Percentiles rank a stretch among this genome's conserved stretches.
Conservation (phyloP, 768 basidiomycete genomes). For the Serendipita vermifera region DNA sequence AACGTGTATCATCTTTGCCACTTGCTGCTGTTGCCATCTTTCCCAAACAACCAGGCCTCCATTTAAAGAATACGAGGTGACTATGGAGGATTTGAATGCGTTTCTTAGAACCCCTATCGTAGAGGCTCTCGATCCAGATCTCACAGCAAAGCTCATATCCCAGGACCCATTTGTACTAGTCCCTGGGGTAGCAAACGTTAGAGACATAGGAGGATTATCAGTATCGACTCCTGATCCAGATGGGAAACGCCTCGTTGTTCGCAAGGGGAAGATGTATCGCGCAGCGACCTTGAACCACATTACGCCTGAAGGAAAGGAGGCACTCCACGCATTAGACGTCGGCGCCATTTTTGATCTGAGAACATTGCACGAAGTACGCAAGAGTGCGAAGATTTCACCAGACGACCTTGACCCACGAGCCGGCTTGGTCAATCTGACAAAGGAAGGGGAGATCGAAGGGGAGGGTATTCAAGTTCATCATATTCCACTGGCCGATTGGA, state of each 20-base stretch:
- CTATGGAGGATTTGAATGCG: neutral
- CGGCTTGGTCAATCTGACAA: neutral
- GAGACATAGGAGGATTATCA: neutral
- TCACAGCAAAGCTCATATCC: neutral
- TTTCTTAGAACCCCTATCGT: neutral
- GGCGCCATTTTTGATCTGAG: slow-evolving; percentile 1
- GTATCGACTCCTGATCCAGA: neutral
- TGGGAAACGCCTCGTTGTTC: neutral
- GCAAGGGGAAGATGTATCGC: neutral
- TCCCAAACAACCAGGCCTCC: no score
- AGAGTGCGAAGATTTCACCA: neutral
- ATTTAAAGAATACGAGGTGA: no score
- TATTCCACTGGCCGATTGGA: neutral
- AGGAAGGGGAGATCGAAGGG: neutral
- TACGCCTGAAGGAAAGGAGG: neutral
- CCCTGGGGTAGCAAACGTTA: neutral
- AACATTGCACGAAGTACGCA: neutral
- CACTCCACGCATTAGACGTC: neutral
- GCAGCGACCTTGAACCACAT: neutral
- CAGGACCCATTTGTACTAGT: neutral
- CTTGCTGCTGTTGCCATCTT: no score
- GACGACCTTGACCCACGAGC: neutral
- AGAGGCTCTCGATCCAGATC: neutral
- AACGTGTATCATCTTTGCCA: no score
- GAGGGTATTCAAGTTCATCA: neutral